Evolutionary conservation across 768 basidiomycete species (phyloP), one percentile per base, ranked within the genome.

Genomic region (Podaxis sp.): DNA sequence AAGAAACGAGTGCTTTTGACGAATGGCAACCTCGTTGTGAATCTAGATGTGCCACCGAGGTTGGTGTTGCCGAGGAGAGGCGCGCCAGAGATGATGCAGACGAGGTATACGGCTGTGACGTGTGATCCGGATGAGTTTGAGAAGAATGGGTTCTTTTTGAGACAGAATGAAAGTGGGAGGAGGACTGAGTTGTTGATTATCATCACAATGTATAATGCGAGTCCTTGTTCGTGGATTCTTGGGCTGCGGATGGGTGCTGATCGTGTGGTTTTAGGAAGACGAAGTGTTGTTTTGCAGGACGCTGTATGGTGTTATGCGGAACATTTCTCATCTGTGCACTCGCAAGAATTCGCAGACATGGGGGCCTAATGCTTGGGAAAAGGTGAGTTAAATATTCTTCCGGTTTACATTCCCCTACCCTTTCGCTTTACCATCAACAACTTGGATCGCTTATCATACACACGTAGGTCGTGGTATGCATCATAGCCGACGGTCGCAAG

Each of bases 351-450:
- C 92, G 9, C 92, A 93, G 68, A 97, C 94, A 4, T 99, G 96
- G 96, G 96, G 96, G 2, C 85, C 87, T 3, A 95, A 96, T 51
- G 90, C 94, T 3, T 99, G 96, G 96, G 94, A 98, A 75, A 98
- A 97, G 84, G 90, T 86, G 19, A 30, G 28, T 30, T 7, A 30
- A 30, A 30, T 7, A 30, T 30, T 30, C 28, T 30, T 30, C 28
- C 28, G 28, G 6, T 30, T 30, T 30, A 54, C 22, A 66, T 54
- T 40, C 15, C 17, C 40, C n/a, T n/a, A 12, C n/a, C 40, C 13
- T 42, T 42, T 42, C 6, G n/a, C 4, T 19, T 28, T 24, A 9
- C 3, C 12, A 9, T 28, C 26, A 1, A 12, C 6, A 7, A 28
- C 26, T 24, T 51, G 22, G 44, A 46, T n/a, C 7, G 28, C 13